Percentiles rank a stretch among this genome's conserved stretches.
These are phyloP conservation scores for Clitoria ternatea DNA, from an alignment of 306 rosid species.

Conservation along the genomic window DNA sequence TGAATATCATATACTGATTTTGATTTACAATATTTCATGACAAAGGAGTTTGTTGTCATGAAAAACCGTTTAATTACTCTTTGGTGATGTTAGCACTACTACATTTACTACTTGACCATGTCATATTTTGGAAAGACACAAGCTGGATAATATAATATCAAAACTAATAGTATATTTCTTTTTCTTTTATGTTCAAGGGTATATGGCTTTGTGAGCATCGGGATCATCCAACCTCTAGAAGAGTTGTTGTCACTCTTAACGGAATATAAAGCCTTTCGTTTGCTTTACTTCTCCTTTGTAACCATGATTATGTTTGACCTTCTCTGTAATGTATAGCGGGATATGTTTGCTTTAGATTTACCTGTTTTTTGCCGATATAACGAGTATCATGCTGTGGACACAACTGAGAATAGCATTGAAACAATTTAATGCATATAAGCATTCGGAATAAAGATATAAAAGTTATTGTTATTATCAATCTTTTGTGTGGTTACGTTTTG, in stretches of 20 bases:
- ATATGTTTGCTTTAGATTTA: neutral
- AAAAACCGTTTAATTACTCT: neutral
- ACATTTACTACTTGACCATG: neutral
- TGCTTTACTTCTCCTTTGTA: neutral
- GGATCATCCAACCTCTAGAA: slow-evolving; percentile 58
- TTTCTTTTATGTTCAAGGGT: slow-evolving; percentile 50
- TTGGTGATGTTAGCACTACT: neutral
- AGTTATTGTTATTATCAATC: neutral
- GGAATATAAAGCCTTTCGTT: slow-evolving; percentile 47
- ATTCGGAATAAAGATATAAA: neutral
- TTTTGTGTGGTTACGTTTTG: too few species aligned
- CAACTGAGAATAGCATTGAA: neutral
- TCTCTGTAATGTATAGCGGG: neutral
- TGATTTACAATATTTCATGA: neutral
- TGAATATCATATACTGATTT: neutral
- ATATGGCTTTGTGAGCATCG: slow-evolving; percentile 95
- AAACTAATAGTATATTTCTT: neutral
- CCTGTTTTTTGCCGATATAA: slow-evolving; percentile 2
- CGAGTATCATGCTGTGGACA: slow-evolving; percentile 7
- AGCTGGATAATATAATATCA: neutral
- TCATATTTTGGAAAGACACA: neutral
- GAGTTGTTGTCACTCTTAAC: slow-evolving; percentile 69
- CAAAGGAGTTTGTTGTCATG: neutral
- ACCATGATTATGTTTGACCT: neutral
- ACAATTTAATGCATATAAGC: slow-evolving; percentile 6